These are phyloP conservation scores for Gnomoniopsis sp. DNA, from an alignment of 2,329 filamentous ascomycete species.

Conservation along the genomic window DNA sequence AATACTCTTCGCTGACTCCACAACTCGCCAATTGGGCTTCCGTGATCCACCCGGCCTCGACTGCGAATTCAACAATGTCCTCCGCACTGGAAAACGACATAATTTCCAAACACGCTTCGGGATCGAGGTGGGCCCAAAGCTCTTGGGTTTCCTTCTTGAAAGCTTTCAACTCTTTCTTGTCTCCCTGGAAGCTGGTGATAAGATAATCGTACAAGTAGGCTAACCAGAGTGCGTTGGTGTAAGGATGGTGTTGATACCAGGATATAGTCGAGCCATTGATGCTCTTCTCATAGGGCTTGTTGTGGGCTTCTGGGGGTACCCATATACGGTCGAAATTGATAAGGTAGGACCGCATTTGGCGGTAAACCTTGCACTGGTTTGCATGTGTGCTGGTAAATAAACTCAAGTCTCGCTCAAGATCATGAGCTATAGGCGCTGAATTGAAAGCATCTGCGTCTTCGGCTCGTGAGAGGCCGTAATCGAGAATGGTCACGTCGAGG, in stretches of 20 bases:
- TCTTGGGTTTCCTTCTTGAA: slow-evolving; percentile 50
- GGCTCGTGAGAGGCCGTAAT: slow-evolving; percentile 63
- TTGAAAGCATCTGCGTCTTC: slow-evolving; percentile 36
- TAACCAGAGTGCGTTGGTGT: slow-evolving; percentile 65
- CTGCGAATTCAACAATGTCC: slow-evolving; percentile 54
- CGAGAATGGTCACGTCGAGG: slow-evolving; percentile 61
- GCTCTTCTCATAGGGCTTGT: slow-evolving; percentile 42
- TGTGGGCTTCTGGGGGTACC: slow-evolving; percentile 45
- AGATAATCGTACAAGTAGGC: slow-evolving; percentile 59
- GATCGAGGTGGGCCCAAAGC: slow-evolving; percentile 52
- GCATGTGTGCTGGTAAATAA: slow-evolving; percentile 60
- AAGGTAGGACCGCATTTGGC: slow-evolving; percentile 59
- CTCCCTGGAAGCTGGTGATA: slow-evolving; percentile 42
- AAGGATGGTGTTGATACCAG: slow-evolving; percentile 55
- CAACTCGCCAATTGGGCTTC: slow-evolving; percentile 44
- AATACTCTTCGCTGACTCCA: slow-evolving; percentile 2
- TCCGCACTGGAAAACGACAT: slow-evolving; percentile 53
- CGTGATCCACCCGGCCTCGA: slow-evolving; percentile 56
- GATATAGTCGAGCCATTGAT: slow-evolving; percentile 43
- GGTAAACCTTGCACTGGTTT: slow-evolving; percentile 58
- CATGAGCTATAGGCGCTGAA: slow-evolving; percentile 45
- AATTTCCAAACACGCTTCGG: slow-evolving; percentile 42
- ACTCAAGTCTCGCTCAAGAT: slow-evolving; percentile 57
- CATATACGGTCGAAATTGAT: slow-evolving; percentile 48
- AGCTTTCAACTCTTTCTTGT: slow-evolving; percentile 38